phyloP scores from a whole-genome alignment of 768 basidiomycete genomes.

The Kwoniella dendrophila region DNA sequence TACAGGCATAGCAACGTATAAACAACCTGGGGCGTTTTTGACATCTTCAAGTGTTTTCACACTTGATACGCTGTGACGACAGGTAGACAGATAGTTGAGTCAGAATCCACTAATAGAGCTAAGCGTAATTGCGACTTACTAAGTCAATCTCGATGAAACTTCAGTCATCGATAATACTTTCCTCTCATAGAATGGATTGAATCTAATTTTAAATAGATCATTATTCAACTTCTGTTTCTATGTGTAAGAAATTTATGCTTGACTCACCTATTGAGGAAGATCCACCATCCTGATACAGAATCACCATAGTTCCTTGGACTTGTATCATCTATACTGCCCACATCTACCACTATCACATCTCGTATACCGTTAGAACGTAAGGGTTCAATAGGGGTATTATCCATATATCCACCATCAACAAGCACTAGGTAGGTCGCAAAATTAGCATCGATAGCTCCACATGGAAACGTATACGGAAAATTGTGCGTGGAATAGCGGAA shows the following conservation, averaged over 20 bases:
- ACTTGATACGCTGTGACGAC: conserved; percentile 77
- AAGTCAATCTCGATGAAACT: conserved; percentile 72
- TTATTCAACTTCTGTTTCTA: background rate
- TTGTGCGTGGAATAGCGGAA: background rate
- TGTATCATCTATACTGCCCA: conserved; percentile 92
- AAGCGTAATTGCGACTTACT: conserved; percentile 64
- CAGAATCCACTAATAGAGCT: background rate
- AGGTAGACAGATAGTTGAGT: background rate
- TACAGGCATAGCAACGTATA: conserved; percentile 94
- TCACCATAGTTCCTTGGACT: conserved; percentile 93
- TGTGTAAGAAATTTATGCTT: background rate
- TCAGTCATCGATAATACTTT: conserved; percentile 55
- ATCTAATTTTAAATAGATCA: conserved; percentile 23
- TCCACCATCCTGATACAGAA: conserved; percentile 93
- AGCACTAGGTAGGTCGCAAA: conserved; percentile 39
- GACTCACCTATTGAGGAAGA: conserved; percentile 78
- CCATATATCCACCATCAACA: conserved; percentile 57
- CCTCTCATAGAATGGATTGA: conserved; percentile 55
- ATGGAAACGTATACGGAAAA: background rate
- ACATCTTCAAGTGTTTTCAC: conserved; percentile 93
- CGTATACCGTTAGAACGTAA: conserved; percentile 92
- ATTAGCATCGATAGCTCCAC: background rate
- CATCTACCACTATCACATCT: conserved; percentile 88
- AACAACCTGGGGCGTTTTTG: conserved; percentile 81
- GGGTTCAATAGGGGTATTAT: conserved; percentile 69